Percentiles rank a stretch among this genome's conserved stretches.
Conservation (phyloP, 2,329 filamentous ascomycete species). For the Esteya vermicola region DNA sequence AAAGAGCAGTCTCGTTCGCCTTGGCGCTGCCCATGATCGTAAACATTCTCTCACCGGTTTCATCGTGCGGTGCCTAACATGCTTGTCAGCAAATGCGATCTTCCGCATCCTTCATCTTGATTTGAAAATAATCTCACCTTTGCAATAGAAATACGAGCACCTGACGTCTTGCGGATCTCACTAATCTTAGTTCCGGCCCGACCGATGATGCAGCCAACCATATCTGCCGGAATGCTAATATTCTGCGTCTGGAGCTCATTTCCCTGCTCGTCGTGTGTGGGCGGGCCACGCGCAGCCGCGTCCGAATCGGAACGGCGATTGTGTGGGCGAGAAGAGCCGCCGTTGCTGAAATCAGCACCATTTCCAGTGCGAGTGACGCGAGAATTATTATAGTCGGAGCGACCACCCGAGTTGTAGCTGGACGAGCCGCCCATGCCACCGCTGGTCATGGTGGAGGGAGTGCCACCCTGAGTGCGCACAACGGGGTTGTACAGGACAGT, state of each 20-base stretch:
- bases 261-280: slow-evolving; percentile 86
- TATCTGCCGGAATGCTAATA: slow-evolving; percentile 97
- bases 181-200: slow-evolving; percentile 93
- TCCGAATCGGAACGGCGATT: slow-evolving; percentile 75
- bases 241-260: slow-evolving; percentile 98
- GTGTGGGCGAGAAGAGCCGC: slow-evolving; percentile 46
- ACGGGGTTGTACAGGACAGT: slow-evolving; percentile 96
- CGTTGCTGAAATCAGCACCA: slow-evolving; percentile 92
- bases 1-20: slow-evolving; percentile 90
- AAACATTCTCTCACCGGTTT: slow-evolving; percentile 98
- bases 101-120: too few species aligned
- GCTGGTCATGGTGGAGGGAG: slow-evolving; percentile 28
- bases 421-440: slow-evolving; percentile 22
- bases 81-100: slow-evolving; percentile 10
- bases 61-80: slow-evolving; percentile 72
- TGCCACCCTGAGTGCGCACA: slow-evolving; percentile 64
- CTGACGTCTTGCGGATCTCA: slow-evolving; percentile 93
- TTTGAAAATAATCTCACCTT: slow-evolving; percentile 45
- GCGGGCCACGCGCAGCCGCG: slow-evolving; percentile 63
- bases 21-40: slow-evolving; percentile 93
- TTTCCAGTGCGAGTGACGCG: slow-evolving; percentile 93
- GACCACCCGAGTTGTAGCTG: slow-evolving; percentile 21
- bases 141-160: slow-evolving; percentile 92
- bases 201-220: slow-evolving; percentile 99
- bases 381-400: slow-evolving; percentile 44